Base-by-base conservation (phyloP, 2,329 filamentous ascomycete species). In the Fusarium torreyae region DNA sequence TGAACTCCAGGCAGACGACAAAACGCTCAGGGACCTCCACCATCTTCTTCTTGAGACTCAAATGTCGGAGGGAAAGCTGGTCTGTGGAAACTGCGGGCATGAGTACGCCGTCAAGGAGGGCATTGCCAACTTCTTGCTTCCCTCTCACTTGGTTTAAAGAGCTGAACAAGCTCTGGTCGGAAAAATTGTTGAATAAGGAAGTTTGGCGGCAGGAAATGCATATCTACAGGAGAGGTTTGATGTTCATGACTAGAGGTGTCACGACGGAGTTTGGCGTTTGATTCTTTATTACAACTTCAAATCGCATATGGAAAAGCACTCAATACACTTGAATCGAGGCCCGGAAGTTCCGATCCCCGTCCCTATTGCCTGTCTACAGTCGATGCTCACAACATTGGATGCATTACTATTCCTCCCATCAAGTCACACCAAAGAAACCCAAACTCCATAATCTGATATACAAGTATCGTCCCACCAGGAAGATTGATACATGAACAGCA, bases 31-130 rank as follows among this genome's bases (percentile, higher is more conserved):
- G 74, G 93, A 97, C 72, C 81, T 98, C 75, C 94, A 98, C 79
- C 87, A 88, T 22, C 80, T 98, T 56, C 84, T 98, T 38, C 85
- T 98, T 72, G 93, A 98, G 86, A 99, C 96, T 63, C 92, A 94
- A 75, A 92, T 99, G 63, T 87, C 89, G 38, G 92, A 95, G 81
- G 96, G 96, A 5, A 95, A 93, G 81, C 85, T 99, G 69, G 92
- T 94, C 7, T 99, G 96, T 79, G 94, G 89, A 48, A 92, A 92
- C 80, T 99, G 96, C 78, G 93, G 92, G 48, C 95, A 98, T 78
- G 93, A 97, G 83, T 99, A 98, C 81, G 90, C 90, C 62, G 91
- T 99, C 68, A 94, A 96, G 78, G 95, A 99, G 81, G 96, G 96
- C 7, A 97, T 98, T 79, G 94, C 94, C 63, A 98, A 98, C 81